These are phyloP conservation scores for Myxozyma mucilagina DNA, from an alignment of 805 yeast species.

Conservation along the genomic window DNA sequence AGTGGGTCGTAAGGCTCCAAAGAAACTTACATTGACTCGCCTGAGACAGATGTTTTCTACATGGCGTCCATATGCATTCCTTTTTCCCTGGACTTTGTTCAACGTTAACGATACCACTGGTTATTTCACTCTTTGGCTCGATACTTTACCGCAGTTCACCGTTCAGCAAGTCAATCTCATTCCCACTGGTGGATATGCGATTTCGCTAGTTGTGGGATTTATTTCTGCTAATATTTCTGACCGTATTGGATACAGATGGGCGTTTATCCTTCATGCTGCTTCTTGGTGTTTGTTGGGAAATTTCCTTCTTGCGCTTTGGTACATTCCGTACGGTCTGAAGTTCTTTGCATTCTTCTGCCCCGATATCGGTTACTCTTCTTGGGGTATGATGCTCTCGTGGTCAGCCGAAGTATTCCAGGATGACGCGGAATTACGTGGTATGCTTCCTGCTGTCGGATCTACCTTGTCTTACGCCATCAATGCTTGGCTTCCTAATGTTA, in stretches of 20 bases:
- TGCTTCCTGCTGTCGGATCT: constrained; percentile 41
- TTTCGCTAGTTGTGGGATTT: constrained; percentile 38
- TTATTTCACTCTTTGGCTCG: constrained; percentile 41
- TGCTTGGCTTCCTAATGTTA: constrained; percentile 43
- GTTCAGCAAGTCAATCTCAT: constrained; percentile 38
- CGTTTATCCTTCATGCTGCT: constrained; percentile 34
- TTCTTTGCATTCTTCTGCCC: constrained; percentile 30
- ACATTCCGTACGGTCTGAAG: constrained; percentile 44
- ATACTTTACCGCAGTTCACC: constrained; percentile 32
- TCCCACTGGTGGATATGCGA: constrained; percentile 42
- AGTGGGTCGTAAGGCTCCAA: constrained; percentile 27
- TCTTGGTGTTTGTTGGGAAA: constrained; percentile 31
- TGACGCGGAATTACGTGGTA: constrained; percentile 37
- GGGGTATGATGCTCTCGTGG: constrained; percentile 37
- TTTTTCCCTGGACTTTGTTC: constrained; percentile 25
- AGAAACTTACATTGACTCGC: constrained; percentile 21
- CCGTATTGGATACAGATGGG: constrained; percentile 38
- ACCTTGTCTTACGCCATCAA: constrained; percentile 40
- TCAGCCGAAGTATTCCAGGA: constrained; percentile 36
- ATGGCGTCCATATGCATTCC: constrained; percentile 30
- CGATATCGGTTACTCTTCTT: constrained; percentile 23
- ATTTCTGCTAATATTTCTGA: constrained; percentile 39
- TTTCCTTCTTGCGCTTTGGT: constrained; percentile 46
- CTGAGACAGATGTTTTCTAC: constrained; percentile 4
- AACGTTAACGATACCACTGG: constrained; percentile 28